phyloP scores from a whole-genome alignment of 768 basidiomycete species.

The Phylloporus arenicola region DNA sequence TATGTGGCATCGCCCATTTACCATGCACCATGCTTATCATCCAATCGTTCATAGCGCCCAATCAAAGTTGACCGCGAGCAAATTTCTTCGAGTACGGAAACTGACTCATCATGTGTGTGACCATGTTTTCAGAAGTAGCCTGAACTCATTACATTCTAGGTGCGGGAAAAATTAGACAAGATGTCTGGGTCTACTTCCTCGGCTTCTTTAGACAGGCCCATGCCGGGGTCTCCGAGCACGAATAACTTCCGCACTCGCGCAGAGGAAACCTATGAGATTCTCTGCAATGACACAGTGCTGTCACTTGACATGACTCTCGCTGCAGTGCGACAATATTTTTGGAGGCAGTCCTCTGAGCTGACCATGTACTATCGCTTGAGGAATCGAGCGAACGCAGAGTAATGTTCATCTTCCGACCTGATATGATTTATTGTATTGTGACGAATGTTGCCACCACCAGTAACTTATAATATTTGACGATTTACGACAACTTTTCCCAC shows the following conservation, averaged over 20 bases:
- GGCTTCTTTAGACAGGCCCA: constrained; percentile 37
- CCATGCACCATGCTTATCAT: neutral
- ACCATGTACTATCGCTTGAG: constrained; percentile 70
- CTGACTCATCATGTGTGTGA: constrained; percentile 69
- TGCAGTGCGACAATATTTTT: constrained; percentile 84
- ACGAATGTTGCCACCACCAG: neutral
- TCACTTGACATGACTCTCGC: constrained; percentile 88
- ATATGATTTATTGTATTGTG: neutral
- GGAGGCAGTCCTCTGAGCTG: constrained; percentile 71
- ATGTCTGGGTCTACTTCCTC: constrained; percentile 32
- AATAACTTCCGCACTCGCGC: constrained; percentile 29
- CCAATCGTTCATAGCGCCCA: constrained; percentile 46
- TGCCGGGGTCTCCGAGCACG: constrained; percentile 23
- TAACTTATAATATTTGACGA: constrained; percentile 23
- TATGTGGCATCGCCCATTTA: constrained; percentile 36
- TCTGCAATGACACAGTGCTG: constrained; percentile 81
- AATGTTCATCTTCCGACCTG: constrained; percentile 2
- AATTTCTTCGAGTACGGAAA: constrained; percentile 81
- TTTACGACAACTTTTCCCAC: constrained; percentile 1
- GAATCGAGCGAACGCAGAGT: constrained; percentile 3
- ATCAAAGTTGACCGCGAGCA: constrained; percentile 83
- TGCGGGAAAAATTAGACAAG: constrained; percentile 78
- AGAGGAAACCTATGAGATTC: constrained; percentile 78
- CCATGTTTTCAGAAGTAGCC: neutral
- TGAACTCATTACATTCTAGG: constrained; percentile 37